Evolutionary conservation across 805 yeast species (phyloP), one percentile per base, ranked within the genome.

Genomic region (Hanseniaspora lindneri): DNA sequence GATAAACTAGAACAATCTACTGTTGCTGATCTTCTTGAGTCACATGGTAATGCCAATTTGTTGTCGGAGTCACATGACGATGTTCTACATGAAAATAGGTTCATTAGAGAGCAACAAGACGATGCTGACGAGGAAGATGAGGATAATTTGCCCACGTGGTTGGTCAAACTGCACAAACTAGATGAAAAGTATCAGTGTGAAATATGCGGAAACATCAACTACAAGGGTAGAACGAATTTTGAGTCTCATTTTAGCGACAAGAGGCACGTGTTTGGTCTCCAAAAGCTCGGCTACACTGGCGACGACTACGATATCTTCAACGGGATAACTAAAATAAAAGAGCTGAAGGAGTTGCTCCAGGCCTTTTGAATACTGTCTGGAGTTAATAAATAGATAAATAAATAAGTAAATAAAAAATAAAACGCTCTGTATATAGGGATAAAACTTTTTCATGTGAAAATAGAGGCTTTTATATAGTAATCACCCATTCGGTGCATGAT

Each of bases 121-220:
- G 54, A 53, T 21, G 13, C 28, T 35, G 9, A 20, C 58, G 44
- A 71, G 72, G 52, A 77, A 17, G 96, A 88, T 63, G 96, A 96
- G 0, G 74, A 72, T 35, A 96, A 96, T 0, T 85, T 92, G 25
- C 98, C 98, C 1, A 77, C 72, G 48, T 92, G 98, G 98, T 68
- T 92, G 25, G 88, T 77, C 70, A 92, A 88, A 62, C 67, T 88
- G 39, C 87, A 86, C 57, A 98, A 98, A 0, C 68, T 88, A 10
- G 83, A 83, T 49, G 72, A 75, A 37, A 76, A 74, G 46, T 84
- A 77, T 56, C 57, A 64, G 1, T 92, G 98, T 61, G 96, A 92
- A 63, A 75, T 92, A 7, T 92, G 98, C 60, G 94, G 94, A 4
- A 78, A 83, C 56, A 61, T 65, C 28, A 66, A 68, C 7, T 89